Base-by-base conservation (phyloP, 1,284 basidiomycete genomes). In the Ceratobasidium sp. region DNA sequence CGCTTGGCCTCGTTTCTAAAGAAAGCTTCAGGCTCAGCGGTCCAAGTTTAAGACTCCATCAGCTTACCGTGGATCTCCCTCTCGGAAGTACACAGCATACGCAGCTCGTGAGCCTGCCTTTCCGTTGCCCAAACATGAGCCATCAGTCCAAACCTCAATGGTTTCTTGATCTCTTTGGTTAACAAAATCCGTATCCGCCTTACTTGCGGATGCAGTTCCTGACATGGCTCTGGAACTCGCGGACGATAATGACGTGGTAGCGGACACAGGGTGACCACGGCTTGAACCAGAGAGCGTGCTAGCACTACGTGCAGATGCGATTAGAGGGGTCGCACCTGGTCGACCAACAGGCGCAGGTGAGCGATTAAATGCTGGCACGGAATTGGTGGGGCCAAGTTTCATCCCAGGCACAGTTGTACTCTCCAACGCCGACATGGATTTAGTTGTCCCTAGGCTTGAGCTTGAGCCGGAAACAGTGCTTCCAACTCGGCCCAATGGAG, bases 91-190 rank as follows among this genome's bases (percentile, higher is more conserved):
- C 0, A 93, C 89, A 0, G 92, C 92, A 46, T 93, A 79, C 1
- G 92, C 92, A 0, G 91, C 92, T 18, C 85, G 71, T 0, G 89
- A 84, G 4, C 83, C 85, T 4, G 32, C 32, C 77, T 85, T 80
- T 0, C 93, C 94, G 77, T 96, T 96, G 3, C 87, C 86, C 76
- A 85, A 87, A 71, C 92, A 93, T 0, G 93, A 90, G 10, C 94
- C 93, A 78, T 96, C 93, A 21, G 85, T 88, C 77, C 92, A 95
- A 2, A 94, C 91, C 16, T 89, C 80, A 60, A 84, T 80, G 76
- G 81, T 84, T n/a, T n/a, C n/a, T n/a, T 62, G 73, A 43, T 74
- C 74, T n/a, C 75, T 74, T 14, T 26, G 73, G 71, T 57, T 52
- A 14, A 32, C 52, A 32, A n/a, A n/a, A n/a, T n/a, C 50, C 43